These are phyloP conservation scores for Moesziomyces antarcticus DNA, from an alignment of 1,284 basidiomycete species.

Conservation along the genomic window DNA sequence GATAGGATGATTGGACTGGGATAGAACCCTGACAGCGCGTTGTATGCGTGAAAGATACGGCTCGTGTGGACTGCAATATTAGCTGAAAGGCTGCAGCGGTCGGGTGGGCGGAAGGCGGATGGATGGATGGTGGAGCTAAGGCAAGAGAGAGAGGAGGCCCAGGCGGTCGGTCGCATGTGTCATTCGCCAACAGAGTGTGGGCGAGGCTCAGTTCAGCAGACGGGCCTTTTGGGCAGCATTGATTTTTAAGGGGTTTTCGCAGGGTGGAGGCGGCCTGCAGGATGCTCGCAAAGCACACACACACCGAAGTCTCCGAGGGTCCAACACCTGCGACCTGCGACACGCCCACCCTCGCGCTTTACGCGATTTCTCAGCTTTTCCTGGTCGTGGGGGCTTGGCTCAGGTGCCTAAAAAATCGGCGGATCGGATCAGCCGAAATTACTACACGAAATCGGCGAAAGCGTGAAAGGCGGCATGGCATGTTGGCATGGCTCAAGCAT, in stretches of 20 bases:
- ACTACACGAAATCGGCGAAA: not conserved
- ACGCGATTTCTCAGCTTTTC: conserved; percentile 8
- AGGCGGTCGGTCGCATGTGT: no score
- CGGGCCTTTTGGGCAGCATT: no score
- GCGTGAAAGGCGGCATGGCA: not conserved
- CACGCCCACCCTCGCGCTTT: conserved; percentile 5
- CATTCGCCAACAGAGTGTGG: no score
- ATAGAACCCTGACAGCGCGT: no score
- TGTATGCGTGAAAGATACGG: no score
- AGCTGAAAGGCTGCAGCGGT: not conserved
- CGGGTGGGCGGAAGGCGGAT: not conserved
- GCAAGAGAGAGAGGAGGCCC: not conserved
- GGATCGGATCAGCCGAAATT: not conserved
- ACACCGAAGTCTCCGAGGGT: not conserved
- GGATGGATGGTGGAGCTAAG: conserved; percentile 2
- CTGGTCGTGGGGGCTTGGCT: not conserved
- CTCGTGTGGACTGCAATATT: no score
- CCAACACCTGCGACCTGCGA: conserved; percentile 8
- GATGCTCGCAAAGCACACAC: not conserved
- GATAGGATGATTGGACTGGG: no score
- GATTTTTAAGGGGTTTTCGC: conserved; percentile 1
- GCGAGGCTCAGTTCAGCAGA: conserved; percentile 1
- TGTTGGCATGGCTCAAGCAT: not conserved
- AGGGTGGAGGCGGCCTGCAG: conserved; percentile 16
- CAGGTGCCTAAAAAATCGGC: not conserved